Conservation (phyloP, 208 protist genomes). For the Balamuthia mandrillaris region DNA sequence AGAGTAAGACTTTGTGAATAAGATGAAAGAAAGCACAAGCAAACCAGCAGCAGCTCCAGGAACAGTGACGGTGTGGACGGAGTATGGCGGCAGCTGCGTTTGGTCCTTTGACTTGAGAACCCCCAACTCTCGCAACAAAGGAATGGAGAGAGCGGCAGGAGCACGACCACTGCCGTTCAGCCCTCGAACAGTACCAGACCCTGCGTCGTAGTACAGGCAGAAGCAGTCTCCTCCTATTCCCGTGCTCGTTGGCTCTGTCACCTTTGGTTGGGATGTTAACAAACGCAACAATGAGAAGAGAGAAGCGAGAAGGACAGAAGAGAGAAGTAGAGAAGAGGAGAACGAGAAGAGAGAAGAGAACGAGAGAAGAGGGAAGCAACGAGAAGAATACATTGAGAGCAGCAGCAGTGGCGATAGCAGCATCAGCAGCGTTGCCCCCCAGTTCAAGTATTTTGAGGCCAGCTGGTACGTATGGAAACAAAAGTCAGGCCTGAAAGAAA, state of each 20-base stretch:
- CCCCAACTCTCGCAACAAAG: constrained; percentile 6
- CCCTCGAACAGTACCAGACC: constrained; percentile 42
- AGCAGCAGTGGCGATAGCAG: constrained; percentile 65
- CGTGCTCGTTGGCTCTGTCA: constrained; percentile 58
- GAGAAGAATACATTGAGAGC: constrained; percentile 55
- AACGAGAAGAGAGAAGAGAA: not conserved
- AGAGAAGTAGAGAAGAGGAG: not conserved
- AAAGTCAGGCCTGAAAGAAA: not conserved
- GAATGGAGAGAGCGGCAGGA: constrained; percentile 41
- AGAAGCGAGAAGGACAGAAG: not conserved
- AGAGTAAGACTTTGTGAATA: not conserved
- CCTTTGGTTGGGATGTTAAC: not conserved
- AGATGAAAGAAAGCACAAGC: not conserved
- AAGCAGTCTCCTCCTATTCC: constrained; percentile 75
- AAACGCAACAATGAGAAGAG: not conserved
- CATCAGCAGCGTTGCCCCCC: constrained; percentile 67
- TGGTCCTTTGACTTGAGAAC: not conserved
- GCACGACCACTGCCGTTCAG: constrained; percentile 67
- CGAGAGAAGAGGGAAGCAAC: not conserved
- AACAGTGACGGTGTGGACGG: constrained; percentile 61
- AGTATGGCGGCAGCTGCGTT: not conserved
- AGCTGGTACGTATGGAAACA: constrained; percentile 42
- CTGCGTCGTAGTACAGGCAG: constrained; percentile 58
- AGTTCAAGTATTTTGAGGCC: constrained; percentile 58
- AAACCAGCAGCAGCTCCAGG: constrained; percentile 53